phyloP scores from a whole-genome alignment of 2,329 filamentous ascomycete species.

The Coniochaeta sp. region DNA sequence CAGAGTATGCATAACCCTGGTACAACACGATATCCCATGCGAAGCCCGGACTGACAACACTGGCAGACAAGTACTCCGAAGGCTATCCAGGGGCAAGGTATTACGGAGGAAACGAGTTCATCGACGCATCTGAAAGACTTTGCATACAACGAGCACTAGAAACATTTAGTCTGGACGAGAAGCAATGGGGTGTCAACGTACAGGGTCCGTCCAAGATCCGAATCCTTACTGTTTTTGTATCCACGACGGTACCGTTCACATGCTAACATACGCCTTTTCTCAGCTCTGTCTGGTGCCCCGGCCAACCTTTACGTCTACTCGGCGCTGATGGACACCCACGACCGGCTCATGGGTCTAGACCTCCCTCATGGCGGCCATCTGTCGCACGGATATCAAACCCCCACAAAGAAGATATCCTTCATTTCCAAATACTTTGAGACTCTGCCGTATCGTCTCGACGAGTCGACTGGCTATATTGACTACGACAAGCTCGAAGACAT shows the following conservation, averaged over 20 bases:
- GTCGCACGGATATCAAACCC: conserved; percentile 95
- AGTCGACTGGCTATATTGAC: conserved; percentile 87
- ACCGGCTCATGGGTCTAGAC: conserved; percentile 94
- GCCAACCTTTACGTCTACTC: conserved; percentile 92
- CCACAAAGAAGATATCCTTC: conserved; percentile 91
- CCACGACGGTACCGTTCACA: no score
- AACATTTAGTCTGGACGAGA: conserved; percentile 73
- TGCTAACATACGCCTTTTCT: neutral
- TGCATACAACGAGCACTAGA: conserved; percentile 88
- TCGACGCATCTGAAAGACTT: conserved; percentile 80
- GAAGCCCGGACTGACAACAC: conserved; percentile 21
- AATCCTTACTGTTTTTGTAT: no score
- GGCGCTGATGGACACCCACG: conserved; percentile 84
- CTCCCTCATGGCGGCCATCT: conserved; percentile 94
- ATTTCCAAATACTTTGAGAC: conserved; percentile 99
- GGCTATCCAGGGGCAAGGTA: conserved; percentile 95
- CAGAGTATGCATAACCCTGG: conserved; percentile 62
- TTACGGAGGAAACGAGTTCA: conserved; percentile 95
- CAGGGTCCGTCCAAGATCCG: conserved; percentile 52
- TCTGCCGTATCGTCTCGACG: conserved; percentile 85
- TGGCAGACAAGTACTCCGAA: conserved; percentile 90
- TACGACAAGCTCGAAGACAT: conserved; percentile 86
- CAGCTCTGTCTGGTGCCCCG: conserved; percentile 67
- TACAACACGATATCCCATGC: neutral
- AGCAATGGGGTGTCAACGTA: conserved; percentile 96